Evolutionary conservation across 176 grass and related monocot genomes (phyloP), one percentile per base, ranked within the genome.

Genomic region (Carex scoparia): DNA sequence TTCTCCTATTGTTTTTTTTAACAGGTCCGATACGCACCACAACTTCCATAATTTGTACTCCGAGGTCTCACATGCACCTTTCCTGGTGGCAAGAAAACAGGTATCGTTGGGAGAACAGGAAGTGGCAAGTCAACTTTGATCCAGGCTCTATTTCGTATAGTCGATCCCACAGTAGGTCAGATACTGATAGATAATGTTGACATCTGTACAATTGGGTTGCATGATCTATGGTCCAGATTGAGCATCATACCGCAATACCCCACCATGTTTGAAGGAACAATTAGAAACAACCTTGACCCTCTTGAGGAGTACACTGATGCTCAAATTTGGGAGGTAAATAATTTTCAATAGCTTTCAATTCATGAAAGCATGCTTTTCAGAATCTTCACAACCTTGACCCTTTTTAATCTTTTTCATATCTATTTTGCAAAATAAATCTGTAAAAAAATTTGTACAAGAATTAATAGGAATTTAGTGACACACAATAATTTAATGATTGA

Each of bases 201-300:
- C n/a, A n/a, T n/a, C 75, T 91, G 88, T 82, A 94, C 84, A 31
- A 89, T 97, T 33, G 95, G 95, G 11, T 88, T 97, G 74, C 95
- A 97, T 84, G 92, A 97, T 87, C 86, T 97, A 76, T 89, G 95
- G 65, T 97, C 79, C 76, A 85, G 91, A 44, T 86, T 97, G 32
- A 91, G 95, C 54, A 97, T 97, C 46, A 97, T 97, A 85, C 95
- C 92, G 18, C 95, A 97, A 88, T 92, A 97, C 32, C 92, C 94
- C 31, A 93, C 92, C 3, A 92, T 97, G 84, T 97, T 97, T 10
- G 92, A 94, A 86, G 94, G 94, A 32, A 97, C 94, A 38, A 76
- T 97, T 58, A 89, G 23, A 23, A 23, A 23, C 23, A 23, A 23
- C 23, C 23, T 23, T 23, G 23, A 23, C 23, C 23, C 23, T 57